Evolutionary conservation across 2,329 filamentous ascomycete species (phyloP).

Genomic region (Dothistroma pini): DNA sequence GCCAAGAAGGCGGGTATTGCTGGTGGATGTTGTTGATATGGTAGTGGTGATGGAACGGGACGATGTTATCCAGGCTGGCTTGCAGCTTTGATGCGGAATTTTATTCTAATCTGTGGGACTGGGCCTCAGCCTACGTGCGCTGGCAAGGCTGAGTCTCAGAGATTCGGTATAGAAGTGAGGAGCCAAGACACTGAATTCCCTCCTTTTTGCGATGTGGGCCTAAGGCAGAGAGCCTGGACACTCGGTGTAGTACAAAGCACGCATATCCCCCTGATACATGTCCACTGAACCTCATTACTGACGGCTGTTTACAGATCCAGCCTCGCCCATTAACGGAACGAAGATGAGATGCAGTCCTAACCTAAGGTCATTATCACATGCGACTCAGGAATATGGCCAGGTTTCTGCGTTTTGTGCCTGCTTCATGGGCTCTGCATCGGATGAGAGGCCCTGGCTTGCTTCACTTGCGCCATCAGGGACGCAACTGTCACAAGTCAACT

Average conservation of each 20-base stretch:
- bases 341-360: not conserved
- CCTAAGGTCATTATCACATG: not conserved
- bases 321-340: not conserved
- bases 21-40: slow-evolving; percentile 27
- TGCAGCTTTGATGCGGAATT: not conserved
- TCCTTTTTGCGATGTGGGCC: no score
- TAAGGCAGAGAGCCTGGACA: no score
- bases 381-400: not conserved
- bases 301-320: not conserved
- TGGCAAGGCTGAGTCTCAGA: no score
- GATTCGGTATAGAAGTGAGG: no score
- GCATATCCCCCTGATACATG: no score
- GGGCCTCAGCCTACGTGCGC: not conserved
- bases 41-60: not conserved
- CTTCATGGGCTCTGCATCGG: not conserved
- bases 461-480: no score
- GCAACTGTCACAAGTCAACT: no score
- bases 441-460: not conserved
- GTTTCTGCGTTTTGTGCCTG: not conserved
- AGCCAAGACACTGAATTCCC: no score
- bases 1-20: slow-evolving; percentile 30
- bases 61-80: not conserved
- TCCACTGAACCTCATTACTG: not conserved
- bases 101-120: no score
- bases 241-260: not conserved